phyloP scores from a whole-genome alignment of 768 basidiomycete species.

The Amanita pallidorosea region DNA sequence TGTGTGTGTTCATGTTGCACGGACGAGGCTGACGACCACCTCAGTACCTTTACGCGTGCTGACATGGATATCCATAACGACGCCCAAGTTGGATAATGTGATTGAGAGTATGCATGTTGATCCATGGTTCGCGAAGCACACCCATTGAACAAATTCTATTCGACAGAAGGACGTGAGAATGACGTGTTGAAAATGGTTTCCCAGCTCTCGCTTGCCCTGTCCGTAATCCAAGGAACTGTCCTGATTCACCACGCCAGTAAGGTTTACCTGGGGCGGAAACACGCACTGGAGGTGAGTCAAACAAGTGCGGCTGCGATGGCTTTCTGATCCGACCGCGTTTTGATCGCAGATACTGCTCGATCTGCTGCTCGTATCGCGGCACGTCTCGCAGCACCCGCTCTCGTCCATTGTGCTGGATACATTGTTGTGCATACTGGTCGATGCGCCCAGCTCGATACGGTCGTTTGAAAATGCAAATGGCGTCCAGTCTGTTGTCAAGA shows the following conservation, averaged over 20 bases:
- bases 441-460: slow-evolving; percentile 64
- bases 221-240: slow-evolving; percentile 66
- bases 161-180: slow-evolving; percentile 25
- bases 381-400: slow-evolving; percentile 37
- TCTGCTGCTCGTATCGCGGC: slow-evolving; percentile 60
- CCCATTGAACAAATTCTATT: not conserved
- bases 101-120: slow-evolving; percentile 29
- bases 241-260: slow-evolving; percentile 66
- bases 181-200: slow-evolving; percentile 38
- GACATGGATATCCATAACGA: slow-evolving; percentile 46
- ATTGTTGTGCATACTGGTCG: slow-evolving; percentile 80
- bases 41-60: slow-evolving; percentile 61
- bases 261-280: slow-evolving; percentile 53
- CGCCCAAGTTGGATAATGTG: slow-evolving; percentile 36
- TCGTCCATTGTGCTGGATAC: slow-evolving; percentile 75
- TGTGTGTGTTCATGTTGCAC: slow-evolving; percentile 22
- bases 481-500: slow-evolving; percentile 74
- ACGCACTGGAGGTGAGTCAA: slow-evolving; percentile 51
- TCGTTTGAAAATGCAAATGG: slow-evolving; percentile 72
- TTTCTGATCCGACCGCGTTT: not conserved
- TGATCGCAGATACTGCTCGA: slow-evolving; percentile 56
- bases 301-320: not conserved
- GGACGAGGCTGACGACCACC: slow-evolving; percentile 2
- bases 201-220: slow-evolving; percentile 50
- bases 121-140: not conserved